Evolutionary conservation across 108 stramenopile genomes (phyloP), one percentile per base, ranked within the genome.

Genomic region (Stephanodiscus triporus): DNA sequence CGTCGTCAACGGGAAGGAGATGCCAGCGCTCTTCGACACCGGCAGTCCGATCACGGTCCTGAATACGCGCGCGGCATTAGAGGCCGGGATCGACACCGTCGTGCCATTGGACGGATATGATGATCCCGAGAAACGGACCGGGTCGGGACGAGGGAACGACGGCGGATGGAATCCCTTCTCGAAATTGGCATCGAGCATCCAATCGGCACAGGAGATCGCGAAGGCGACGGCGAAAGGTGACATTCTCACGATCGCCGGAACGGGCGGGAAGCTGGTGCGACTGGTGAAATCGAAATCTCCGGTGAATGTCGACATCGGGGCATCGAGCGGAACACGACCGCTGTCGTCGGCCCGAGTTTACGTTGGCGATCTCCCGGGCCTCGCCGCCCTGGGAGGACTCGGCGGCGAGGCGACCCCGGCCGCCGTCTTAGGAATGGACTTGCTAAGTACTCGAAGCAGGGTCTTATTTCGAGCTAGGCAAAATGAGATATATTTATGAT

Each of bases 381-480:
- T 93, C 34, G 79, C 88, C 26, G 92, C 92, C 1, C 38, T 93
- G 63, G 83, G 83, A 57, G 89, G 88, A 24, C 43, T 88, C 22
- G 87, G 85, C 23, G 87, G 77, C 3, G 85, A 87, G 6, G 77
- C 77, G 26, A 85, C 92, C 17, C 89, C 91, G 0, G 87, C 88
- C 9, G 87, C 81, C 19, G 87, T 93, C 13, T 75, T 93, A 50
- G 92, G 92, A 26, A 88, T 89, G 88, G 89, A 93, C 80, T 77
- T 93, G 16, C 65, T 93, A 23, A 59, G 75, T 37, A 54, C 36
- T 14, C 48, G 78, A 66, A 82, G 80, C 13, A 87, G 72, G 36
- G 84, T 93, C 76, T 32, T 89, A 6, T 83, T 89, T 53, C 67
- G 85, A 27, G 81, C 86, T 27, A 72, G 83, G 30, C 71, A 86